phyloP scores from a whole-genome alignment of 2,329 filamentous ascomycete species.

The Xylariaceae sp. region DNA sequence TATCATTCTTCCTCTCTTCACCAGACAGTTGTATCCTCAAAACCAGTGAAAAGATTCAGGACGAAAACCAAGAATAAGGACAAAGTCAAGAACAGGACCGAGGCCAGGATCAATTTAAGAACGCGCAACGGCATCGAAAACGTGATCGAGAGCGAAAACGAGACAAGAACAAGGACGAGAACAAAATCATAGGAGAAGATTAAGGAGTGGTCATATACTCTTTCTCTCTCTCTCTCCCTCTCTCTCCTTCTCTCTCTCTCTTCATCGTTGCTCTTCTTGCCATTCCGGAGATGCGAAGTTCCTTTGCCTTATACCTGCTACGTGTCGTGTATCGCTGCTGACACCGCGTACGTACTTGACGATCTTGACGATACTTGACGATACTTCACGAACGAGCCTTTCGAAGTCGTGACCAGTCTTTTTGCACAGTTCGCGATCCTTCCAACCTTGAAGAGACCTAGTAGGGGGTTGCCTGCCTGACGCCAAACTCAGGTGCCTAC shows the following conservation, averaged over 20 bases:
- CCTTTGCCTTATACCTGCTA: slow-evolving; percentile 4
- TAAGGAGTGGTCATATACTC: slow-evolving; percentile 12
- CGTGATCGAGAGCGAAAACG: neutral
- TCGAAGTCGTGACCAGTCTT: neutral
- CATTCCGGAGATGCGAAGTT: slow-evolving; percentile 1
- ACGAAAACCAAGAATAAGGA: neutral
- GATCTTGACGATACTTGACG: neutral
- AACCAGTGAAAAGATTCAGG: neutral
- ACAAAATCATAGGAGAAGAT: neutral
- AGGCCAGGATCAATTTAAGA: neutral
- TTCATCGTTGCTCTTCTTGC: neutral
- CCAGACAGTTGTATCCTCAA: slow-evolving; percentile 2
- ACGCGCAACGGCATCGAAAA: neutral
- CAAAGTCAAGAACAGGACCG: neutral
- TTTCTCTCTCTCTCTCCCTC: slow-evolving; percentile 3
- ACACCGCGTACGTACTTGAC: neutral
- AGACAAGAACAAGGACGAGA: neutral
- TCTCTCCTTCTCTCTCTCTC: slow-evolving; percentile 11
- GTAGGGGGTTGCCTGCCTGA: slow-evolving; percentile 6
- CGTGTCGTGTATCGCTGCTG: slow-evolving; percentile 6
- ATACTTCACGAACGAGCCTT: neutral
- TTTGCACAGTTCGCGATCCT: slow-evolving; percentile 5
- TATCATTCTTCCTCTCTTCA: slow-evolving; percentile 17
- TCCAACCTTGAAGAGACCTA: slow-evolving; percentile 1
- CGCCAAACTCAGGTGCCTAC: neutral